These are phyloP conservation scores for Fusarium sp. DNA, from an alignment of 2,329 filamentous ascomycete genomes.

Conservation along the genomic window DNA sequence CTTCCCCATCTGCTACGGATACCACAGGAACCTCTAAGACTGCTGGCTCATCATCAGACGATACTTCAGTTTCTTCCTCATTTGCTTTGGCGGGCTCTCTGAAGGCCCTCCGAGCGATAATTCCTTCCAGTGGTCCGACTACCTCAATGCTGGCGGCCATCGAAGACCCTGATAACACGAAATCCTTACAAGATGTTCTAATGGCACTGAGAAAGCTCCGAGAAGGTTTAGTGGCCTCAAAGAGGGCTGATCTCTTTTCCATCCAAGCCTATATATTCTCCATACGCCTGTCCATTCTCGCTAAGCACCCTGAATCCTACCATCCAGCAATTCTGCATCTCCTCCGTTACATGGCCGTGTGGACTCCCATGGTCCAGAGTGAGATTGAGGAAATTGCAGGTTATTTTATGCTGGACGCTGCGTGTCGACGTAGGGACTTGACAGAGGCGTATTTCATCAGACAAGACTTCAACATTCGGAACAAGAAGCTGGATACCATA, in stretches of 20 bases:
- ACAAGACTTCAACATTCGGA: conserved; percentile 69
- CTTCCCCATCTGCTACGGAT: neutral
- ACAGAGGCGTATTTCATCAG: conserved; percentile 77
- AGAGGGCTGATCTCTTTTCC: conserved; percentile 81
- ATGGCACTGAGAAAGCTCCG: conserved; percentile 90
- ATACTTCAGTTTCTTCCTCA: neutral
- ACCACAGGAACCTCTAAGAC: neutral
- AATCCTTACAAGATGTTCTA: conserved; percentile 78
- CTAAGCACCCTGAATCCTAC: conserved; percentile 87
- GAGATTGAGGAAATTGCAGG: conserved; percentile 83
- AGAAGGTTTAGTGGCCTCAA: conserved; percentile 85
- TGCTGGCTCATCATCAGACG: neutral
- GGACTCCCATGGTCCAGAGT: conserved; percentile 73
- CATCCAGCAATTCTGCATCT: conserved; percentile 87
- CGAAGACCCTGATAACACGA: conserved; percentile 56
- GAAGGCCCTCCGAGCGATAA: conserved; percentile 20
- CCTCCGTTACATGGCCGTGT: conserved; percentile 75
- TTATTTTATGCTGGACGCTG: conserved; percentile 87
- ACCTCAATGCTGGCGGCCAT: conserved; percentile 31
- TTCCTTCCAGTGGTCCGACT: conserved; percentile 25
- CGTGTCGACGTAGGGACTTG: conserved; percentile 83
- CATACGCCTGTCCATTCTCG: conserved; percentile 83
- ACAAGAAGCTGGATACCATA: conserved; percentile 74
- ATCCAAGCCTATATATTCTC: conserved; percentile 93
- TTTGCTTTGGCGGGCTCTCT: conserved; percentile 19